Evolutionary conservation across 2,329 filamentous ascomycete genomes (phyloP), one percentile per base, ranked within the genome.

Genomic region (Rhynchosporium graminicola): DNA sequence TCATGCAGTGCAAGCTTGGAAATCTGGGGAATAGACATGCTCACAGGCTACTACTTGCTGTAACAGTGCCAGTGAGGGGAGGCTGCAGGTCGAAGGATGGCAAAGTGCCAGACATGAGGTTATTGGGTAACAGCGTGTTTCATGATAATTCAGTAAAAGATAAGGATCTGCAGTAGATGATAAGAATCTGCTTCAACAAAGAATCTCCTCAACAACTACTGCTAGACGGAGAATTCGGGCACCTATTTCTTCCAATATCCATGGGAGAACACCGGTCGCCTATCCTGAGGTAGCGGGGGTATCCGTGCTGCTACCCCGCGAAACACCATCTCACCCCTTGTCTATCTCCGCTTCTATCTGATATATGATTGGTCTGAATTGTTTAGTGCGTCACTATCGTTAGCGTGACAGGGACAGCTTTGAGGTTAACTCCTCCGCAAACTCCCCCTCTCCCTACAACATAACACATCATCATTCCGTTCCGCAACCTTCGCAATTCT

Each of bases 371-470:
- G 48, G 48, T 5, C 13, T 36, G 15, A 20, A 36, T 3, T 29
- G 29, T 15, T 51, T 51, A 20, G 48, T 51, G 48, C 48, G 31
- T 36, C 48, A 51, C 48, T 51, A 51, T 2, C 7, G 4, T 4
- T 51, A 51, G 48, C 48, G 29, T 36, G 48, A n/a, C 48, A 29
- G 48, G 48, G 48, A 31, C 48, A 51, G 48, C 48, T 51, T 31
- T 20, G 20, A 31, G 36, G 10, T 51, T 51, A 36, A 20, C 48
- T 51, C 56, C 43, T 48, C 28, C 15, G 8, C 56, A 46, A 51
- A 43, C 36, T n/a, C 45, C 33, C 20, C 10, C 57, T 45, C 36
- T 50, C 15, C 40, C 33, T 57, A 28, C 36, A 51, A 28, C 36
- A 40, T 38, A 50, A 38, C 46, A 42, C 20, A 20, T 40, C 54